A percentile compares a stretch with the other conserved stretches of the same genome.
phyloP scores from a whole-genome alignment of 441 rosid genomes.

The Iberis amara region DNA sequence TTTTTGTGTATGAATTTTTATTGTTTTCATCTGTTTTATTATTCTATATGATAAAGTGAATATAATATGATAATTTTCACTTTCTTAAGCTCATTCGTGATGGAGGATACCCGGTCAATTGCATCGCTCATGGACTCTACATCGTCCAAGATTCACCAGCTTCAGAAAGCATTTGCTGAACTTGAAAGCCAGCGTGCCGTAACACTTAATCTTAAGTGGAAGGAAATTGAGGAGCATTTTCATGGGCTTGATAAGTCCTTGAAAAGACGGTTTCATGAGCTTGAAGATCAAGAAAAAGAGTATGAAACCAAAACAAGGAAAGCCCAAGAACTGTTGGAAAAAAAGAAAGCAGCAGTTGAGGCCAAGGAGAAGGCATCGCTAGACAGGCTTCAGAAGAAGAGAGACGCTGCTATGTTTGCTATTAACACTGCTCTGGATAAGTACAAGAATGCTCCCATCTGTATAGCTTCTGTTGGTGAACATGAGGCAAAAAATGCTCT shows the following conservation, averaged over 20 bases:
- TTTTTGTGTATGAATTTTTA: not conserved
- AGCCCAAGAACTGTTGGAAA: constrained; percentile 66
- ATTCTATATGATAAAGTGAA: constrained; percentile 4
- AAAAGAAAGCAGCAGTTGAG: constrained; percentile 64
- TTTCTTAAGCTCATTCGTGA: constrained; percentile 29
- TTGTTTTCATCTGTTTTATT: not conserved
- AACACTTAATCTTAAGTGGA: constrained; percentile 87
- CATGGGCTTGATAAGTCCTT: constrained; percentile 94
- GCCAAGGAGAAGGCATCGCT: constrained; percentile 72
- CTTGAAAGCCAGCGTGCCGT: constrained; percentile 87
- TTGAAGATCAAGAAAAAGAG: constrained; percentile 88
- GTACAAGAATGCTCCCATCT: constrained; percentile 50
- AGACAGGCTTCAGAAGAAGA: constrained; percentile 75
- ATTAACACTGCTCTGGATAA: constrained; percentile 58
- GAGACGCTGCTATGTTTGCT: constrained; percentile 73
- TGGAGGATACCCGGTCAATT: constrained; percentile 73
- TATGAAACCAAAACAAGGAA: constrained; percentile 63
- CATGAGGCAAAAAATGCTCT: constrained; percentile 30
- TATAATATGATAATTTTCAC: not conserved
- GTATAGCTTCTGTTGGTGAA: constrained; percentile 38
- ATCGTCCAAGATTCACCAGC: constrained; percentile 84
- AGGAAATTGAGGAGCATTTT: constrained; percentile 92
- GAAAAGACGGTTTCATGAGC: constrained; percentile 92
- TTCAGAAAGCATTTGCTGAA: constrained; percentile 96
- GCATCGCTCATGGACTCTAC: constrained; percentile 80